Conservation (phyloP, 179 eudicot genomes). For the Gypsophila paniculata region DNA sequence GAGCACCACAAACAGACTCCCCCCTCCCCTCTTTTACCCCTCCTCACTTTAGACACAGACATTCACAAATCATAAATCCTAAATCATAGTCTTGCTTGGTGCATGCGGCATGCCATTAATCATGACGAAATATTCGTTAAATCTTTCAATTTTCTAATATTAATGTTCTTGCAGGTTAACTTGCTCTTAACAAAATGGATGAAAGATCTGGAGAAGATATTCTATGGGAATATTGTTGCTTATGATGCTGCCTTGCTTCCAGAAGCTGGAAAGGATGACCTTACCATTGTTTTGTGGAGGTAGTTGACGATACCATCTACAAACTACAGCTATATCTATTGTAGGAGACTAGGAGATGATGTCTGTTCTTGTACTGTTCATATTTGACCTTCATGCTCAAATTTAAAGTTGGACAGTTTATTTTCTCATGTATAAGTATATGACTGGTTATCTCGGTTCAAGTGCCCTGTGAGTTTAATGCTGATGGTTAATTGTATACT, state of each 20-base stretch:
- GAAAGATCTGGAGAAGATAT: conserved; percentile 95
- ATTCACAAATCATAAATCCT: not conserved
- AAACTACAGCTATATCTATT: not conserved
- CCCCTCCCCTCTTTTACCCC: not conserved
- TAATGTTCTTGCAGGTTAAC: conserved; percentile 73
- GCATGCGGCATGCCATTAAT: not conserved
- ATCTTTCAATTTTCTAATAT: not conserved
- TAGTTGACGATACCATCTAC: too few species aligned
- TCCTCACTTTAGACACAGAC: not conserved
- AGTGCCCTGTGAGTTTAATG: not conserved
- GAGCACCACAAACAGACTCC: not conserved
- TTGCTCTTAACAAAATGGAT: conserved; percentile 81
- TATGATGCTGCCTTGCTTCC: conserved; percentile 83
- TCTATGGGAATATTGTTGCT: conserved; percentile 92
- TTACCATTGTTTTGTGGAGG: conserved; percentile 78
- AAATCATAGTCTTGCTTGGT: too few species aligned
- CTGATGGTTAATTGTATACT: too few species aligned
- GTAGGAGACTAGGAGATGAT: not conserved
- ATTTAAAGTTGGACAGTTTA: not conserved
- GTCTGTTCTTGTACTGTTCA: not conserved
- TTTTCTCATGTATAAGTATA: not conserved
- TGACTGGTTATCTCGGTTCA: not conserved
- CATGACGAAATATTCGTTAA: not conserved
- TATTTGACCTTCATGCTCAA: not conserved
- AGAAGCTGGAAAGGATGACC: conserved; percentile 77